These are phyloP conservation scores for Akanthomyces dipterigenus DNA, from an alignment of 2,329 filamentous ascomycete genomes.

Conservation along the genomic window DNA sequence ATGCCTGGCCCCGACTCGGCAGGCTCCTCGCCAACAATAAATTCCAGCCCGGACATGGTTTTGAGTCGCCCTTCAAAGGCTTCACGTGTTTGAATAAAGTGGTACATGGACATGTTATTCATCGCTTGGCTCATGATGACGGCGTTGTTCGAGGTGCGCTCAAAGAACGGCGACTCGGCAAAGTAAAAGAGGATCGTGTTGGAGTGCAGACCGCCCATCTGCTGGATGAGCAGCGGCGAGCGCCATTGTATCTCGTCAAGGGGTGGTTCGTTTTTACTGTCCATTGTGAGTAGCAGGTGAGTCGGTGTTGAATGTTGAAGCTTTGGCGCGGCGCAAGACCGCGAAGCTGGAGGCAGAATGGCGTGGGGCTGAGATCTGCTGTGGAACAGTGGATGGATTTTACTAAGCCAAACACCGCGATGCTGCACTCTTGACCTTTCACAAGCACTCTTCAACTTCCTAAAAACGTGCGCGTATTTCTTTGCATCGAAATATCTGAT, in stretches of 20 bases:
- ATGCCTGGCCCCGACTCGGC: conserved; percentile 57
- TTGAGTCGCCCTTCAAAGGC: conserved; percentile 56
- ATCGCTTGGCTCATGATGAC: conserved; percentile 55
- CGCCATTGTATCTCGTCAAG: conserved; percentile 65
- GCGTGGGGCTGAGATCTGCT: not conserved
- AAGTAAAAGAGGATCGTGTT: conserved; percentile 64
- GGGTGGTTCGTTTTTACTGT: conserved; percentile 41
- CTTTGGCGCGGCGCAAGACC: not conserved
- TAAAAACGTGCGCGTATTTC: not conserved
- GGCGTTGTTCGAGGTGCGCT: conserved; percentile 61
- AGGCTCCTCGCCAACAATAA: conserved; percentile 58
- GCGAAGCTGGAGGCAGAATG: not conserved
- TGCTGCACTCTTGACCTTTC: not conserved
- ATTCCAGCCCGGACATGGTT: conserved; percentile 61
- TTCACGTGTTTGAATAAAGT: conserved; percentile 53
- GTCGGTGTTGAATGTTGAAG: not conserved
- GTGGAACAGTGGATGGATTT: not conserved
- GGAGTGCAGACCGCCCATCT: conserved; percentile 54
- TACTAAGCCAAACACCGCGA: not conserved
- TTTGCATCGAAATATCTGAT: not conserved
- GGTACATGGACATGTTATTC: conserved; percentile 52
- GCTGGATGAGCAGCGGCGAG: conserved; percentile 40
- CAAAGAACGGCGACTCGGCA: conserved; percentile 60
- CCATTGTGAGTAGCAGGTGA: conserved; percentile 28
- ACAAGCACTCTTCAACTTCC: not conserved